Percentiles rank a stretch among this genome's conserved stretches.
These are phyloP conservation scores for Betula pendula DNA, from an alignment of 306 rosid species.

Conservation along the genomic window DNA sequence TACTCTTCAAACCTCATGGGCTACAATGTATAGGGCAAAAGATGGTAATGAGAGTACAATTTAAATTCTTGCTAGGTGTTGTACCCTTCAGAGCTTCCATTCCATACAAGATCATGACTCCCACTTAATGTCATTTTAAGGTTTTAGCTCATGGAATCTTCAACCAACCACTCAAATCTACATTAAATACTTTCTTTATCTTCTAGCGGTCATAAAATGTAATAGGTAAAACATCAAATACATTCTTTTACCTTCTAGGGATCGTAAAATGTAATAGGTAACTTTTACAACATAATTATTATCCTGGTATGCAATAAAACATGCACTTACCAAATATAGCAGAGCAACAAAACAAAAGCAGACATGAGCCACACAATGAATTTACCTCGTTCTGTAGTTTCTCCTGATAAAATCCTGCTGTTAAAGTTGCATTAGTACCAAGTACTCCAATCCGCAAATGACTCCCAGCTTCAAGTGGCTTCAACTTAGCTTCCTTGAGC, in stretches of 20 bases:
- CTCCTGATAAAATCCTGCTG: slow-evolving; percentile 73
- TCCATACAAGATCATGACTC: too few species aligned
- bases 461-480: slow-evolving; percentile 83
- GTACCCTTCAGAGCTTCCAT: too few species aligned
- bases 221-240: not conserved
- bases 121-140: too few species aligned
- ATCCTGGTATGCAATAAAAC: slow-evolving; percentile 5
- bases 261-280: not conserved
- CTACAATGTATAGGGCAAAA: too few species aligned
- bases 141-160: too few species aligned
- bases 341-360: slow-evolving; percentile 1
- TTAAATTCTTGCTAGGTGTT: too few species aligned
- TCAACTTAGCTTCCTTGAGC: slow-evolving; percentile 84
- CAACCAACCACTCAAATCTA: too few species aligned
- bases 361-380: not conserved
- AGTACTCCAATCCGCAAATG: slow-evolving; percentile 72
- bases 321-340: slow-evolving; percentile 10
- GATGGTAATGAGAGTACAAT: too few species aligned
- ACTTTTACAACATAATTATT: not conserved
- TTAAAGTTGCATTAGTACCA: slow-evolving; percentile 58
- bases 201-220: not conserved
- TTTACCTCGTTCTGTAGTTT: slow-evolving; percentile 78
- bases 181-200: too few species aligned
- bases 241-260: not conserved
- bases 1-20: too few species aligned